Evolutionary conservation across 768 basidiomycete species (phyloP).

Genomic region (Atractiella rhizophila): DNA sequence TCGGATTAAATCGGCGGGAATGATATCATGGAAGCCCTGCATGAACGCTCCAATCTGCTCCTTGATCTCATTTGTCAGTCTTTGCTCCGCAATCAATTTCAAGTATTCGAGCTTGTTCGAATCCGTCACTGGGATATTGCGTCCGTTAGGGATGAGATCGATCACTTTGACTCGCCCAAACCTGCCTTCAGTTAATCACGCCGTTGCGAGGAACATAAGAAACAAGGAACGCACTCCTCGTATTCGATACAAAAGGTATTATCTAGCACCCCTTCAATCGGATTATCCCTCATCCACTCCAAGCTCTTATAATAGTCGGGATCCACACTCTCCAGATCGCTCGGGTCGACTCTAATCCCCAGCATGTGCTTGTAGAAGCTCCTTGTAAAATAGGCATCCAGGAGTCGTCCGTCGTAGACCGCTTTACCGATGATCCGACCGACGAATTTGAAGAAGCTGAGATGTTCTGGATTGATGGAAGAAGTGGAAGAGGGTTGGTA

Average conservation of each 20-base stretch:
- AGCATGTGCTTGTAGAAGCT: constrained; percentile 87
- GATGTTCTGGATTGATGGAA: constrained; percentile 79
- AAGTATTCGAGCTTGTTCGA: constrained; percentile 96
- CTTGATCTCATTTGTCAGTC: constrained; percentile 76
- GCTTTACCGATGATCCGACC: constrained; percentile 94
- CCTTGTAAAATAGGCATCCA: constrained; percentile 93
- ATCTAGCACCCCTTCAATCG: constrained; percentile 23
- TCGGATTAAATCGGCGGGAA: constrained; percentile 79
- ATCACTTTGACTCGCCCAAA: constrained; percentile 79
- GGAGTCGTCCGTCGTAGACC: constrained; percentile 78
- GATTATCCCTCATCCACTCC: constrained; percentile 95
- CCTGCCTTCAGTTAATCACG: constrained; percentile 72
- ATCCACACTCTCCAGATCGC: constrained; percentile 91
- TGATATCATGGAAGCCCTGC: constrained; percentile 85
- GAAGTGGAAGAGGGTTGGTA: constrained; percentile 91
- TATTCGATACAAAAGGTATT: no score
- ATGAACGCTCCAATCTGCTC: constrained; percentile 80
- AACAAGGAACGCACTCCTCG: no score
- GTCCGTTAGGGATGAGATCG: constrained; percentile 62
- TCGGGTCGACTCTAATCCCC: constrained; percentile 79
- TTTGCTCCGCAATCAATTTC: constrained; percentile 77
- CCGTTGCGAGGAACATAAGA: constrained; percentile 34
- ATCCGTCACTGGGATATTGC: constrained; percentile 62
- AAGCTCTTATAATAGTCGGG: constrained; percentile 95
- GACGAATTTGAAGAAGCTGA: constrained; percentile 95